Evolutionary conservation across 2,329 filamentous ascomycete species (phyloP), one percentile per base, ranked within the genome.

Genomic region (Blastomyces gilchristii): DNA sequence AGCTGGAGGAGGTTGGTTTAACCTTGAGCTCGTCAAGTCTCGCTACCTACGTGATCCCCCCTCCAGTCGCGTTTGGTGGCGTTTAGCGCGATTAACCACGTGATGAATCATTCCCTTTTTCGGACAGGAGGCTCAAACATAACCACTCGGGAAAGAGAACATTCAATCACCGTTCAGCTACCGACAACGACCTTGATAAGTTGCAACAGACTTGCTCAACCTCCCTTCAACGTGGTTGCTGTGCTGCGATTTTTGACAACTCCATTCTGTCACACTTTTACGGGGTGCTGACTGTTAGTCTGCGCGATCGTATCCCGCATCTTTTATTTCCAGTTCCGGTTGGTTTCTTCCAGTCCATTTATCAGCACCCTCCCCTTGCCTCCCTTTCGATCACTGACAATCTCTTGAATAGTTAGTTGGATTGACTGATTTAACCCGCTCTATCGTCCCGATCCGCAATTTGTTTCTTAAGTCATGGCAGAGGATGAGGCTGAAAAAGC

Each of bases 401-500:
- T 54, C 18, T 31, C 37, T 54, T 34, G 11, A 11, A 37, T 31
- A 57, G 9, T 34, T 41, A 57, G 9, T n/a, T 41, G 39, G 37
- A n/a, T 57, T n/a, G 34, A 39, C 39, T 43, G 12, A 18, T 56
- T 37, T 14, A 57, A 5, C 37, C 50, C 34, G 25, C 8, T 37
- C 14, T 22, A 41, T 31, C 34, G 4, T 22, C 14, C 47, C n/a
- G 12, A 25, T 50, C 16, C 58, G 39, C 28, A 62, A 3, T 41
- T 53, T 16, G 37, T 28, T 54, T 63, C 34, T 28, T 57, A 25
- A 67, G 67, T 65, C 67, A 83, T 83, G 81, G 79, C 80, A 62
- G 80, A 80, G 69, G 78, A 81, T 72, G 81, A 81, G 69, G 76
- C 79, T 64, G 81, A 83, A 72, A 74, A 78, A 64, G 80, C 80